Conservation (phyloP, 208 protist species). For the Crithidia sp. region DNA sequence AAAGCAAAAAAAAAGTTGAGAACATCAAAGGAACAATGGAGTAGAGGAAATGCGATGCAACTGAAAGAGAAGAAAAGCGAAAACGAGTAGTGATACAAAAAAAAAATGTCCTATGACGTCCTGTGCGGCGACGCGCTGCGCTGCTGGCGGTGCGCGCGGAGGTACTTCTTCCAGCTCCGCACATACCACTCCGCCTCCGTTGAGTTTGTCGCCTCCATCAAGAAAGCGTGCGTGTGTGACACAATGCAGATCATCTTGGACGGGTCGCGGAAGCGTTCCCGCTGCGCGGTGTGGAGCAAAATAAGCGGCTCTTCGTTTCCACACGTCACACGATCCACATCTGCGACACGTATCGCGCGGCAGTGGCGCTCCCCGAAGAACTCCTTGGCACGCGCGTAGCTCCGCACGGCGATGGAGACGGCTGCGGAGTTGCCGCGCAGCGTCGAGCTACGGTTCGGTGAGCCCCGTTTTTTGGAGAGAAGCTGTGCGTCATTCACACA, state of each 20-base stretch:
- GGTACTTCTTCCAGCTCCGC: conserved; percentile 26
- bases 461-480: not conserved
- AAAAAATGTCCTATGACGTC: not conserved
- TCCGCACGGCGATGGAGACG: conserved; percentile 34
- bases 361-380: conserved; percentile 51
- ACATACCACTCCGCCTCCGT: conserved; percentile 49
- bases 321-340: conserved; percentile 50
- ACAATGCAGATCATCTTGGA: conserved; percentile 56
- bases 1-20: too few species aligned
- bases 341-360: conserved; percentile 36
- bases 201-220: conserved; percentile 47
- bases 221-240: conserved; percentile 52
- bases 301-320: conserved; percentile 56
- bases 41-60: not conserved
- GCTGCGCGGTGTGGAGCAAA: conserved; percentile 20
- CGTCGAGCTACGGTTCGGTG: too few species aligned
- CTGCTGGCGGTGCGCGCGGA: conserved; percentile 1
- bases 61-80: not conserved
- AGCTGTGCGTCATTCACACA: conserved; percentile 16
- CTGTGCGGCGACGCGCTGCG: not conserved
- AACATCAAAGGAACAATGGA: not conserved
- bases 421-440: too few species aligned
- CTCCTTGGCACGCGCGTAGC: conserved; percentile 30
- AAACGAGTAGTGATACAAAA: conserved; percentile 7
- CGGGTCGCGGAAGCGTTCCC: conserved; percentile 35